phyloP scores from a whole-genome alignment of 202 grass and related monocot species.

The Panicum hallii region DNA sequence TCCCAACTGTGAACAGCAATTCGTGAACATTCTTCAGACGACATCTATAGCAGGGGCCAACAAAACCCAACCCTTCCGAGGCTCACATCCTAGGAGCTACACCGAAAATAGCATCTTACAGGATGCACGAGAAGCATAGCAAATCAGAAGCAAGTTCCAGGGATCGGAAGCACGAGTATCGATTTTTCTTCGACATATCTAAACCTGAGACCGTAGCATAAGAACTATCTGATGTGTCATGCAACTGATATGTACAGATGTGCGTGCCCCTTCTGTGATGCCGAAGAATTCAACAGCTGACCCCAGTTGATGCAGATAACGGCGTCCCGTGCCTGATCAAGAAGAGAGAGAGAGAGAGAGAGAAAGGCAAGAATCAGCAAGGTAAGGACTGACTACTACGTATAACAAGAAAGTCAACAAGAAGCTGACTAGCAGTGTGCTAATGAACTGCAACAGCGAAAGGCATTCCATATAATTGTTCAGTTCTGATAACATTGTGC shows the following conservation, averaged over 20 bases:
- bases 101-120: background rate
- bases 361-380: slow-evolving; percentile 7
- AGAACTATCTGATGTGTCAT: background rate
- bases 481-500: background rate
- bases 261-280: background rate
- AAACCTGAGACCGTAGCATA: background rate
- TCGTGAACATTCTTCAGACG: background rate
- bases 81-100: background rate
- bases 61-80: background rate
- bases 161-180: background rate
- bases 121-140: background rate
- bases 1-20: background rate
- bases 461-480: background rate
- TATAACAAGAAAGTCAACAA: background rate
- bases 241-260: slow-evolving; percentile 5
- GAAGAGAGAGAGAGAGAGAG: background rate
- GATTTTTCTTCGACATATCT: background rate
- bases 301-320: background rate
- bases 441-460: background rate
- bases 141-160: background rate
- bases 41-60: background rate
- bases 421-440: background rate
- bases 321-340: slow-evolving; percentile 8
- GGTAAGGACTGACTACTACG: background rate
- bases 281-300: slow-evolving; percentile 18